Conservation (phyloP, 345 rosid genomes). For the Gossypium mustelinum region DNA sequence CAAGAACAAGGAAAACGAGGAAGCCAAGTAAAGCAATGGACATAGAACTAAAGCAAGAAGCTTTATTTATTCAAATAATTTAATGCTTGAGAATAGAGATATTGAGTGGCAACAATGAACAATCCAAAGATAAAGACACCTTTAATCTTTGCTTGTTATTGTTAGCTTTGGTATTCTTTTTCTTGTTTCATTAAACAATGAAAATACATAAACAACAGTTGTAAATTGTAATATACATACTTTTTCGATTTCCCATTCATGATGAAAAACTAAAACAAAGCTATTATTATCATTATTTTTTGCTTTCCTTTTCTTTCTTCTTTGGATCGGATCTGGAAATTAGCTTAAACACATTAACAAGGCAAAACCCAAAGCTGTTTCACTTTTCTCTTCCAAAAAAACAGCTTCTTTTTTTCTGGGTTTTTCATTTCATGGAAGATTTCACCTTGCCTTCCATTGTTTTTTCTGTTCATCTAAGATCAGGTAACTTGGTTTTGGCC, state of each 20-base stretch:
- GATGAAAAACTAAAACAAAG: background rate
- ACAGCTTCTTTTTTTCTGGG: slow-evolving; percentile 7
- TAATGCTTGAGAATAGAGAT: background rate
- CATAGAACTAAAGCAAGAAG: background rate
- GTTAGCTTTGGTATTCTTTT: background rate
- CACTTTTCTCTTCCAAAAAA: slow-evolving; percentile 21
- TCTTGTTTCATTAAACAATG: slow-evolving; percentile 1
- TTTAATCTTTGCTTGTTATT: slow-evolving; percentile 11
- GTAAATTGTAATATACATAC: too few species aligned
- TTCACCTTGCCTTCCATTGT: slow-evolving; percentile 30
- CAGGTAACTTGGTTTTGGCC: slow-evolving; percentile 32
- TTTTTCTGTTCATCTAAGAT: slow-evolving; percentile 31
- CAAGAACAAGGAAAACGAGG: slow-evolving; percentile 48
- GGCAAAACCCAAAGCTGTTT: slow-evolving; percentile 26
- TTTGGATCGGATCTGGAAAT: slow-evolving; percentile 51
- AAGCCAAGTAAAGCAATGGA: background rate
- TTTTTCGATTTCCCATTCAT: background rate
- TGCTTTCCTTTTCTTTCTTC: slow-evolving; percentile 17
- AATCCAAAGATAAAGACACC: slow-evolving; percentile 14
- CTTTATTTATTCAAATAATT: background rate
- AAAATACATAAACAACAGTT: background rate
- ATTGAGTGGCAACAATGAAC: slow-evolving; percentile 10
- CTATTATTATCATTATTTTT: background rate
- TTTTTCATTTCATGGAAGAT: slow-evolving; percentile 9
- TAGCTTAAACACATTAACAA: slow-evolving; percentile 5